phyloP scores from a whole-genome alignment of 768 basidiomycete genomes.

The Suillus spraguei region DNA sequence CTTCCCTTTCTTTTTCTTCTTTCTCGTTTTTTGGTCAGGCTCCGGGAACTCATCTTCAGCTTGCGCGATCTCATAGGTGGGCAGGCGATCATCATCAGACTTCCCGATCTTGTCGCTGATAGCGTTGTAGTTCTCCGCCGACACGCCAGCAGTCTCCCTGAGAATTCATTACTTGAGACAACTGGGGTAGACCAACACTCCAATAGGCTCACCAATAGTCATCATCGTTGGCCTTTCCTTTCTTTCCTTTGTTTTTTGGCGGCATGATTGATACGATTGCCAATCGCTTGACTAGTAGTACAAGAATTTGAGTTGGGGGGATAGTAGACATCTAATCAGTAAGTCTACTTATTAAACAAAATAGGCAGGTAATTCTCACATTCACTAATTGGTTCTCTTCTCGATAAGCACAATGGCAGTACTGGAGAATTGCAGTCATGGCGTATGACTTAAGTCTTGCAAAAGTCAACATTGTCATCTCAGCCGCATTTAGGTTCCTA shows the following conservation, averaged over 20 bases:
- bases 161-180: slow-evolving; percentile 22
- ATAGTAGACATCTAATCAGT: slow-evolving; percentile 2
- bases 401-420: no score
- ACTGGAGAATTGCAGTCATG: not conserved
- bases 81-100: slow-evolving; percentile 46
- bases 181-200: slow-evolving; percentile 12
- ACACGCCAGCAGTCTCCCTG: slow-evolving; percentile 70
- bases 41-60: slow-evolving; percentile 28
- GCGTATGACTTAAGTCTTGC: slow-evolving; percentile 38
- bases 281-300: slow-evolving; percentile 2
- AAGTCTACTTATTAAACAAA: not conserved
- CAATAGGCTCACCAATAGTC: slow-evolving; percentile 66
- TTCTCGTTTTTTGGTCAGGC: slow-evolving; percentile 16
- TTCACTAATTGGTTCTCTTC: no score
- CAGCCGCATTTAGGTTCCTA: slow-evolving; percentile 6
- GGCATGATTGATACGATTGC: slow-evolving; percentile 29
- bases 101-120: slow-evolving; percentile 31
- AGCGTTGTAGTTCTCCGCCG: slow-evolving; percentile 45
- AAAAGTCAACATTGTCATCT: slow-evolving; percentile 23
- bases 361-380: not conserved
- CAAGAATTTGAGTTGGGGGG: not conserved
- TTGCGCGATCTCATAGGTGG: slow-evolving; percentile 46
- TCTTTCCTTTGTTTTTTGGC: slow-evolving; percentile 84
- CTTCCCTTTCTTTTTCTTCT: slow-evolving; percentile 65
- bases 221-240: slow-evolving; percentile 79